phyloP scores from a whole-genome alignment of 805 yeast genomes.

The Zygotorulaspora florentina region DNA sequence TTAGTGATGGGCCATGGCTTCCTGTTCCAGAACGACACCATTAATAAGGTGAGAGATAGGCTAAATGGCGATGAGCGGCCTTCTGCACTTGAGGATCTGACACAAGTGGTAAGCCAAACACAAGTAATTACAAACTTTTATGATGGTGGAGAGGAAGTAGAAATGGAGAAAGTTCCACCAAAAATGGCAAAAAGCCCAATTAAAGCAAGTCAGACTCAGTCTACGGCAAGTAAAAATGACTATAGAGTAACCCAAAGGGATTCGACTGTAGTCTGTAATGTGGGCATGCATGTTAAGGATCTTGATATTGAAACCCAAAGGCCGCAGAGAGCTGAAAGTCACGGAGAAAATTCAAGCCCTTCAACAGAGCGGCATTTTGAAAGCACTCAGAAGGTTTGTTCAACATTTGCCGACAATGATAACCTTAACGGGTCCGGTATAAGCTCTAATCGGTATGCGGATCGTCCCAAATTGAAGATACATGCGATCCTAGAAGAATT shows the following conservation, averaged over 20 bases:
- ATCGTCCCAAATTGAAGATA: not conserved
- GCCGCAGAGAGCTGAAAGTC: not conserved
- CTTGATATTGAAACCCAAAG: no score
- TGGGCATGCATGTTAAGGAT: no score
- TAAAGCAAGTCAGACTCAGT: not conserved
- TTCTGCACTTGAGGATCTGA: not conserved
- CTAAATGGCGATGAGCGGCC: constrained; percentile 12
- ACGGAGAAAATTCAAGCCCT: not conserved
- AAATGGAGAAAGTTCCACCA: constrained; percentile 9
- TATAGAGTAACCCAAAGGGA: no score
- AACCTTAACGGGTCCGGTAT: not conserved
- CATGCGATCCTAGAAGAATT: not conserved
- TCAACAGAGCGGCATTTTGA: not conserved
- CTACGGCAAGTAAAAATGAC: not conserved
- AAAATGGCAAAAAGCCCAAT: not conserved
- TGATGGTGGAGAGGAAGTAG: constrained; percentile 23
- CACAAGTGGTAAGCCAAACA: constrained; percentile 2
- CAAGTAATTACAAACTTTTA: constrained; percentile 22
- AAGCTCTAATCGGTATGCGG: not conserved
- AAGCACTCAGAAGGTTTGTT: not conserved
- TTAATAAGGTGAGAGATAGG: constrained; percentile 24
- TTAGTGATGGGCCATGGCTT: constrained; percentile 21
- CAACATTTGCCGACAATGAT: not conserved
- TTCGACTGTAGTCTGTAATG: no score
- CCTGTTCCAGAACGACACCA: constrained; percentile 20